Base-by-base conservation (phyloP, 2,329 filamentous ascomycete genomes). In the Colletotrichum truncatum region DNA sequence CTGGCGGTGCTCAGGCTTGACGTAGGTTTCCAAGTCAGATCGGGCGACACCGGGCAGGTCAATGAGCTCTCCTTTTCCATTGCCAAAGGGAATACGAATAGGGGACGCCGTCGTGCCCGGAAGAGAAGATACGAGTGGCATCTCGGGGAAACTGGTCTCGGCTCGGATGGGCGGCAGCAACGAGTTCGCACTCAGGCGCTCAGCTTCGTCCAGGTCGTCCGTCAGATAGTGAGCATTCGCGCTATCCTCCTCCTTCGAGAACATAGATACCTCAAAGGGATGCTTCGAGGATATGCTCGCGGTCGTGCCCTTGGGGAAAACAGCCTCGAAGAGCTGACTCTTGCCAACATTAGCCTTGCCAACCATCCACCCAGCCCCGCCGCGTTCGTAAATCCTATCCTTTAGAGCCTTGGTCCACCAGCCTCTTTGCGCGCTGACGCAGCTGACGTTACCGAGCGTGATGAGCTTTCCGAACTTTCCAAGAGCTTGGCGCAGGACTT, bases 281-380 rank as follows among this genome's bases (percentile, higher is more conserved):
- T 65, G 25, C 9, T 48, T 48, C 4, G 48, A 52, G 14, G 67
- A 34, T 5, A 66, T 48, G 30, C 12, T 49, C 6, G 56, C 57
- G 14, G 67, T 66, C n/a, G 65, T 69, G 25, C 89, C 89, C 82
- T 92, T 95, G 4, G 97, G 95, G 72, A 94, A 97, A 7, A 98
- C 89, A 4, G 89, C 87, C 70, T 96, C 90, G 66, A 98, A 97
- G 2, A 99, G 85, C 73, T 91, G 91, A 71, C 95, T 98, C 79
- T 99, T 99, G 23, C 96, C 97, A 3, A 98, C 97, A 74, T 99
- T 99, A 68, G 94, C 93, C 77, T 97, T 98, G n/a, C 96, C 96
- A 3, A 99, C 92, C 84, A 99, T 90, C 95, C 96, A 99, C 14
- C 92, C 91, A 14, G 90, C 96, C 4, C 95, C 95, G 4, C 93